Evolutionary conservation across 2,329 filamentous ascomycete genomes (phyloP), one percentile per base, ranked within the genome.

Genomic region (Fusarium xylarioides): DNA sequence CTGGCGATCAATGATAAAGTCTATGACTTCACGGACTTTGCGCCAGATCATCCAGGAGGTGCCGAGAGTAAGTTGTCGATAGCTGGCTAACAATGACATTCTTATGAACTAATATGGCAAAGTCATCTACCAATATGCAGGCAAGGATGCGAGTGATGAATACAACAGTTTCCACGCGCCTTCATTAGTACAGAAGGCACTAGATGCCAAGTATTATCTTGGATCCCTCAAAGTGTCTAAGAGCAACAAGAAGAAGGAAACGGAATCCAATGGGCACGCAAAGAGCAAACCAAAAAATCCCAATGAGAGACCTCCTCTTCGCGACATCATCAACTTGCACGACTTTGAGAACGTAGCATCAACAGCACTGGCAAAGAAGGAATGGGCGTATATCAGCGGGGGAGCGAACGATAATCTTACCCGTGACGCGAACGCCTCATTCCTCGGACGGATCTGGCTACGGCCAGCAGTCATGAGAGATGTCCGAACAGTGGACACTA

Each of bases 1-100:
- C 86, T 93, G 67, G 90, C 92, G 28, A 86, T 93, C n/a, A 87
- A 92, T 75, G 86, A 87, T 42, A 84, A 87, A 63, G 90, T 92
- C 44, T 93, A 91, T 83, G 90, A 93, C 79, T 81, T 78, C 28
- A 76, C 77, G 0, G 57, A 68, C 16, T 78, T 78, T 37, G 76
- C 76, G 2, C 67, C 72, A 3, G 46, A 69, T 2, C 77, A 78
- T 21, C 77, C 77, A 3, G 76, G 76, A 21, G 76, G 77, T 7
- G 43, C 56, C 12, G 66, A 77, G 18, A 65, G 69, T 73, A 46
- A 34, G 62, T 53, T 5, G 4, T 11, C 21, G 32, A 12, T 9
- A 16, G 0, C 12, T n/a, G 2, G 18, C 11, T 2, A 4, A 12
- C 16, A 23, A 52, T 12, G 3, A 1, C 0, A 34, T 15, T 12